Base-by-base conservation (phyloP, 2,329 filamentous ascomycete genomes). In the Pseudogymnoascus sp. region DNA sequence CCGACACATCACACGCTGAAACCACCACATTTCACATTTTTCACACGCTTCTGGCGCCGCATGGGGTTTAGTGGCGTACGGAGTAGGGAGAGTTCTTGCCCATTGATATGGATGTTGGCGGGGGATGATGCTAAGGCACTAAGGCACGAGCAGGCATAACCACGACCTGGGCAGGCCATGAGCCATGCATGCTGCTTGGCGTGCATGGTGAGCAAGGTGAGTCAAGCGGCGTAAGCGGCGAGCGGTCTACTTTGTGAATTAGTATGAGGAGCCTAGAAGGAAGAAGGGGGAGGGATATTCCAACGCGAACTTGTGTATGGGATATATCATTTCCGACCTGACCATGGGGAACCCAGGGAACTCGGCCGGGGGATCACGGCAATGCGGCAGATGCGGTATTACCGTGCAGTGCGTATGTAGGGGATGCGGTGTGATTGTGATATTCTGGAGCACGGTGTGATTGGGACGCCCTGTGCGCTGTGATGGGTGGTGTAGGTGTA, bases 11-110 rank as follows among this genome's bases (percentile, higher is more conserved):
- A 56, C 46, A 33, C 46, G 46, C 26, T 19, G 46, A 56, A 56
- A 19, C 26, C 26, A 56, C 26, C 46, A 56, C 46, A 56, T 19
- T 56, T 19, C 46, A 9, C 46, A 33, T 31, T 56, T 56, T 56
- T 33, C 46, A 56, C 46, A 56, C 9, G n/a, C n/a, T 19, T 56
- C n/a, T 1, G 26, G 46, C 26, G 26, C 46, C 2, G 13, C n/a
- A 56, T 56, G 33, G 46, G 21, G 46, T 56, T 53, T 56, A 56
- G 46, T 56, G 46, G 46, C 46, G 46, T 31, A n/a, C n/a, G n/a
- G n/a, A 3, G 42, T 33, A 26, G 21, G 9, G 46, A 11, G 26
- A 7, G 13, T 13, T 53, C 7, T 31, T 31, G n/a, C 26, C 46
- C 46, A 53, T 19, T 53, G 26, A 53, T 15, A 17, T 31, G 7